Evolutionary conservation across 352 stramenopile genomes (phyloP), one percentile per base, ranked within the genome.

Genomic region (Pythium oligandrum): DNA sequence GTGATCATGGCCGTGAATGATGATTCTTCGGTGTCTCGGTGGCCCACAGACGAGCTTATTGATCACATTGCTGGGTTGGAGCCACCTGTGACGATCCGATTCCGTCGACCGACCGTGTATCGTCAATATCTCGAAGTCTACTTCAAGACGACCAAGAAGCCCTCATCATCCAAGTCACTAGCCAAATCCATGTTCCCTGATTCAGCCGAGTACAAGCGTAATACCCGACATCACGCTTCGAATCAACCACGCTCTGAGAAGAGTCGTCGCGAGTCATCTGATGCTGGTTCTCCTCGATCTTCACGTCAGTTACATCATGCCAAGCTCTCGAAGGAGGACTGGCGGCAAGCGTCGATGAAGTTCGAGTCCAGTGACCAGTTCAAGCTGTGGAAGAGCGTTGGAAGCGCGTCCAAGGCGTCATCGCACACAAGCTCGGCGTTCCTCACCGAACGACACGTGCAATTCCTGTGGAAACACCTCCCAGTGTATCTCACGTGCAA

Each of bases 1-100:
- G 78, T 90, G 26, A 54, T 90, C 35, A 78, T 87, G 62, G 70
- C 68, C 8, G 71, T 90, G n/a, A 87, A 87, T 48, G 74, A 63
- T 9, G 75, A 82, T 42, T 43, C 63, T 9, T 70, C 66, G 3
- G 64, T 83, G 12, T 64, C 70, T 6, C 63, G 58, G n/a, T 75
- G 81, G 44, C 45, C 67, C 3, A 73, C 73, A 0, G 76, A 87
- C 40, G 78, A 90, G 8, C 59, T 79, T 4, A 82, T 87, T 17
- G 75, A 89, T 42, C 61, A 72, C 47, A 78, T 89, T 44, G 45
- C 44, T 2, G 59, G 69, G 33, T 50, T 86, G 40, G 58, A 64
- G 7, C 51, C 78, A n/a, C 78, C 78, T 2, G 48, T 86, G 11
- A 71, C 57, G 36, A 61, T 89, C 33, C 63, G 59, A 6, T 82